Base-by-base conservation (phyloP, 768 basidiomycete genomes). In the Tricholoma sp. region DNA sequence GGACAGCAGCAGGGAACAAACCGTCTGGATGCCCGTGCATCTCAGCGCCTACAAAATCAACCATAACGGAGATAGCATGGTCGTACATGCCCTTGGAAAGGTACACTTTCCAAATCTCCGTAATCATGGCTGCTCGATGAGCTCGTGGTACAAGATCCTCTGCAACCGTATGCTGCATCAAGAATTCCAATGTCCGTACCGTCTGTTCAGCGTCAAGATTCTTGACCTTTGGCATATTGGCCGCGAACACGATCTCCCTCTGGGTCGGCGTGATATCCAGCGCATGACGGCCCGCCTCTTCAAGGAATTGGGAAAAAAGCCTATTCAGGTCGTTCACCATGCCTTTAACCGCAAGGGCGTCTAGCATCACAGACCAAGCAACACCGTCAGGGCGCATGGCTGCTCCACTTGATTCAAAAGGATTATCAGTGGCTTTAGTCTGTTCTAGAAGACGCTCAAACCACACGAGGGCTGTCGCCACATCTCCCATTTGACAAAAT, bases 391-490 rank as follows among this genome's bases (percentile, higher is more conserved):
- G 90, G 10, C 79, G 76, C 4, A 77, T 69, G 16, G 83, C 76
- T 0, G 68, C 67, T 9, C 67, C 70, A 6, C 77, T 67, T 1
- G 83, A 69, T 51, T 78, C 71, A 60, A 74, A 81, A 1, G 77
- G 76, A 59, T 76, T 64, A 32, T 61, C 56, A 59, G 62, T 61
- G 64, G 67, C 62, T 55, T 63, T 22, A 43, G 64, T 65, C 22
- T 64, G 61, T 58, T 83, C 66, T 47, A 88, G 70, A 29, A 93
- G 75, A 49, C 82, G 79, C 41, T 85, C 75, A 63, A 88, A 90
- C 92, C 92, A 95, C 5, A 74, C 67, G 43, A 85, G 63, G 0
- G 91, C 91, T 0, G 82, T 85, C 2, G 72, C 62, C 5, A 85
- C 64, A 64, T 94, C 92, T 11, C 81, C 82, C 9, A 71, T 67